These are phyloP conservation scores for Hymenoscyphus scutula DNA, from an alignment of 2,329 filamentous ascomycete species.

Conservation along the genomic window DNA sequence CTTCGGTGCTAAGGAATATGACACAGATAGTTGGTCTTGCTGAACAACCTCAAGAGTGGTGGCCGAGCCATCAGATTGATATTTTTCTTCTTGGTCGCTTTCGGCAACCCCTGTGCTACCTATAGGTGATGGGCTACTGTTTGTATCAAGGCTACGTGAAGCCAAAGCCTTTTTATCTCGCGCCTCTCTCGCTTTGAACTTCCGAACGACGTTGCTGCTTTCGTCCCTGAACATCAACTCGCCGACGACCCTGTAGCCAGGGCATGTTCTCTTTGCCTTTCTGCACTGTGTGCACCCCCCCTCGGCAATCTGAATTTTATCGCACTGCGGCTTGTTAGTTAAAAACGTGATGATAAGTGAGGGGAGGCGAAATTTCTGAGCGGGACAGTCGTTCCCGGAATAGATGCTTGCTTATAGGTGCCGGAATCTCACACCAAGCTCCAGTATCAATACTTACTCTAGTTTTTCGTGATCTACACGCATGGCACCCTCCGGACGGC, in stretches of 20 bases:
- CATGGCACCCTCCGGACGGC: constrained; percentile 55
- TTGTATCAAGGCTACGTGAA: not conserved
- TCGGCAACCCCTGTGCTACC: not conserved
- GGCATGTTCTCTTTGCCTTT: constrained; percentile 50
- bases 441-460: constrained; percentile 40
- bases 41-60: constrained; percentile 28
- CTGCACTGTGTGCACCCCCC: constrained; percentile 54
- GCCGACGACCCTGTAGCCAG: constrained; percentile 54
- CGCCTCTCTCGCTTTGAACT: constrained; percentile 40
- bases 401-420: not conserved
- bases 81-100: not conserved
- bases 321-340: constrained; percentile 45
- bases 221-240: constrained; percentile 59
- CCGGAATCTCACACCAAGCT: not conserved
- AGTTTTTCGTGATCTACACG: constrained; percentile 55
- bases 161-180: constrained; percentile 1
- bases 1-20: constrained; percentile 34
- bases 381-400: not conserved
- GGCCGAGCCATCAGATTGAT: not conserved
- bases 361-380: too few relatives aligned
- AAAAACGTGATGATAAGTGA: not conserved
- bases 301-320: constrained; percentile 42
- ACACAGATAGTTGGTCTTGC: constrained; percentile 34
- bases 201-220: constrained; percentile 52
- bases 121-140: not conserved